Conservation (phyloP, 2,329 filamentous ascomycete genomes). For the Epicoccum sorghinum region DNA sequence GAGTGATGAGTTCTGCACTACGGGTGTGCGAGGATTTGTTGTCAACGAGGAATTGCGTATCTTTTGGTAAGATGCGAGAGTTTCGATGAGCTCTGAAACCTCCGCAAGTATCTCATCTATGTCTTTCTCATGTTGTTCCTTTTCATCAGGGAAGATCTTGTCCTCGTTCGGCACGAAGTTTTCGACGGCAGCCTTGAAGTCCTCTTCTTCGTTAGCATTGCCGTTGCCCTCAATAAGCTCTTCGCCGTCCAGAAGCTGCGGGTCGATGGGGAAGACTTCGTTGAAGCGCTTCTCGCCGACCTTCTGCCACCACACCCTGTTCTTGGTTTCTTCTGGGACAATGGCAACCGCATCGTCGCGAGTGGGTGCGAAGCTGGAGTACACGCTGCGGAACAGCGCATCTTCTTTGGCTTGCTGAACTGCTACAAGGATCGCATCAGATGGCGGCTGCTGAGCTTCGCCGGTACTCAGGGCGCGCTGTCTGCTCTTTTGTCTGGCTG, state of each 20-base stretch:
- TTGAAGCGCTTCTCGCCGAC: conserved; percentile 70
- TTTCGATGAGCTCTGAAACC: conserved; percentile 77
- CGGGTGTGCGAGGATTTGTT: conserved; percentile 68
- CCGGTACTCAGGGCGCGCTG: conserved; percentile 73
- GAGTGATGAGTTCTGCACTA: conserved; percentile 71
- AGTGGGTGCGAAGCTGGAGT: conserved; percentile 79
- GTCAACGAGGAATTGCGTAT: conserved; percentile 75
- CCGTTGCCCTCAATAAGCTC: conserved; percentile 48
- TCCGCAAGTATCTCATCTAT: conserved; percentile 73
- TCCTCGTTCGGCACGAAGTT: conserved; percentile 42
- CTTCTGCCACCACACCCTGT: conserved; percentile 78
- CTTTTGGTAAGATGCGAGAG: conserved; percentile 77
- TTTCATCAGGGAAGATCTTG: conserved; percentile 26
- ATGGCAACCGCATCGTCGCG: conserved; percentile 75
- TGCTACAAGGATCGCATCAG: conserved; percentile 48
- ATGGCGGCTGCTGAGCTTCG: conserved; percentile 61
- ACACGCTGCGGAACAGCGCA: conserved; percentile 75
- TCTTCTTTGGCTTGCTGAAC: conserved; percentile 70
- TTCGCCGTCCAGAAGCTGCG: conserved; percentile 48
- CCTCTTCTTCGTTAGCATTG: conserved; percentile 41
- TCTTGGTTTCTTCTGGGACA: conserved; percentile 69
- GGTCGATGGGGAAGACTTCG: conserved; percentile 64
- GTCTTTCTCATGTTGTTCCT: conserved; percentile 61
- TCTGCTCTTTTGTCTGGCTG: conserved; percentile 69
- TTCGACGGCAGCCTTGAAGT: conserved; percentile 49